These are phyloP conservation scores for Starmerella stigmatis DNA, from an alignment of 805 yeast species.

Conservation along the genomic window DNA sequence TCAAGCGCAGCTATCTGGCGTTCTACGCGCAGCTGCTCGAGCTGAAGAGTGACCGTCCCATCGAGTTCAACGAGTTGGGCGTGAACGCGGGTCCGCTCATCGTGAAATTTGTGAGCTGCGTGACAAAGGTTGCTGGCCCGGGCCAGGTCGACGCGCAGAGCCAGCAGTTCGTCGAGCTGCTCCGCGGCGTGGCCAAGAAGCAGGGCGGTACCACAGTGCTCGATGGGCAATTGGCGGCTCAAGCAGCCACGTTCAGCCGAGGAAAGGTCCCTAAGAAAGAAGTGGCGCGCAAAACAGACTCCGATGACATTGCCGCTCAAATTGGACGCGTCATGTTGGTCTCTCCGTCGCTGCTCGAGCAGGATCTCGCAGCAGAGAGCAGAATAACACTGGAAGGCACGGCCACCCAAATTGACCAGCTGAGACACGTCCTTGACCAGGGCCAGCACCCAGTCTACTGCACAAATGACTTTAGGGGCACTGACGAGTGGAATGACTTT, in stretches of 20 bases:
- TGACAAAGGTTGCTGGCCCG: constrained; percentile 25
- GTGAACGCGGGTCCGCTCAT: constrained; percentile 31
- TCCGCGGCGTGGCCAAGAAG: constrained; percentile 22
- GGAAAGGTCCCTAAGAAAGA: not conserved
- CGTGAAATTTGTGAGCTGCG: constrained; percentile 29
- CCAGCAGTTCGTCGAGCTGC: constrained; percentile 27
- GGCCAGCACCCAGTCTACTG: constrained; percentile 29
- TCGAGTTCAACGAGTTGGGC: constrained; percentile 22
- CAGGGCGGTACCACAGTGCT: constrained; percentile 19
- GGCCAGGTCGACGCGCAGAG: constrained; percentile 24
- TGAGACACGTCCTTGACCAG: constrained; percentile 24
- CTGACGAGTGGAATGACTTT: constrained; percentile 35
- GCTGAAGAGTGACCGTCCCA: constrained; percentile 30
- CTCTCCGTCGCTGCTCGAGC: constrained; percentile 35
- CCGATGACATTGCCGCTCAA: constrained; percentile 42
- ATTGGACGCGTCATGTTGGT: constrained; percentile 42
- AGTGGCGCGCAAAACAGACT: constrained; percentile 31
- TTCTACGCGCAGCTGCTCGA: constrained; percentile 50
- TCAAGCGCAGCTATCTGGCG: constrained; percentile 38
- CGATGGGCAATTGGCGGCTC: constrained; percentile 20
- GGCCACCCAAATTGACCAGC: constrained; percentile 4
- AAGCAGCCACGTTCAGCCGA: not conserved
- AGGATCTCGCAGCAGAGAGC: constrained; percentile 12
- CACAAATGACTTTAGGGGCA: constrained; percentile 33
- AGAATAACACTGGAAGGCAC: constrained; percentile 6